phyloP scores from a whole-genome alignment of 2,329 filamentous ascomycete genomes.

The Paramyrothecium sp. region DNA sequence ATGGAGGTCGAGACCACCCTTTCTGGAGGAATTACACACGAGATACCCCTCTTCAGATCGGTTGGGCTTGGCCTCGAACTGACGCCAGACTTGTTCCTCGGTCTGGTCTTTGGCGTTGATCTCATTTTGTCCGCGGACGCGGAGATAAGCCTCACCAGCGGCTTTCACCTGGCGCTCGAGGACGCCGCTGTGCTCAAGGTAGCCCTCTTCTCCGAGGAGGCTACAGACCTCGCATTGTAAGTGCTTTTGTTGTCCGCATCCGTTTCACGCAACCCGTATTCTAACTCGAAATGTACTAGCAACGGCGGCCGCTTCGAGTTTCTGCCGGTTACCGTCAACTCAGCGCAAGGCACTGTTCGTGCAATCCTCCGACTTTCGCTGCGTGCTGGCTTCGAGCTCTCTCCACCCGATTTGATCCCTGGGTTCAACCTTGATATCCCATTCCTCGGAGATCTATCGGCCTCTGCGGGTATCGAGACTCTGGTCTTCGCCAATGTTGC shows the following conservation, averaged over 20 bases:
- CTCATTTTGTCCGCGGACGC: constrained; percentile 47
- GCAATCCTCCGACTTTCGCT: constrained; percentile 47
- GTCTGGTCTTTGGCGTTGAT: constrained; percentile 47
- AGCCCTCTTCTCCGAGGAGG: constrained; percentile 45
- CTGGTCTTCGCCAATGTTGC: constrained; percentile 51
- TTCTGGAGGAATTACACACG: constrained; percentile 40
- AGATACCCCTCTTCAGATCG: constrained; percentile 44
- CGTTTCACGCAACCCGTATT: not conserved
- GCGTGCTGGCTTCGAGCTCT: constrained; percentile 37
- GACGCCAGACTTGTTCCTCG: constrained; percentile 37
- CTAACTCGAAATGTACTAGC: not conserved
- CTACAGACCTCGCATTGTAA: constrained; percentile 42
- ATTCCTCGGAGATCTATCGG: constrained; percentile 6
- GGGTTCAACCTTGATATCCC: not conserved
- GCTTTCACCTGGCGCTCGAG: constrained; percentile 54
- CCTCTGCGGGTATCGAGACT: constrained; percentile 45
- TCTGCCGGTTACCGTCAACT: constrained; percentile 50
- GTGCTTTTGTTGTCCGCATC: not conserved
- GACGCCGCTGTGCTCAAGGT: constrained; percentile 48
- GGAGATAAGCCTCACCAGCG: constrained; percentile 48
- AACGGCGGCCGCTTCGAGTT: constrained; percentile 55
- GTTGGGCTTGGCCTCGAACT: constrained; percentile 37
- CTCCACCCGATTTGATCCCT: not conserved
- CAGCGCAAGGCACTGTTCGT: constrained; percentile 36
- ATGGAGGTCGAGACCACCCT: constrained; percentile 43